phyloP scores from a whole-genome alignment of 768 basidiomycete genomes.

The Phanerochaete carnosa region DNA sequence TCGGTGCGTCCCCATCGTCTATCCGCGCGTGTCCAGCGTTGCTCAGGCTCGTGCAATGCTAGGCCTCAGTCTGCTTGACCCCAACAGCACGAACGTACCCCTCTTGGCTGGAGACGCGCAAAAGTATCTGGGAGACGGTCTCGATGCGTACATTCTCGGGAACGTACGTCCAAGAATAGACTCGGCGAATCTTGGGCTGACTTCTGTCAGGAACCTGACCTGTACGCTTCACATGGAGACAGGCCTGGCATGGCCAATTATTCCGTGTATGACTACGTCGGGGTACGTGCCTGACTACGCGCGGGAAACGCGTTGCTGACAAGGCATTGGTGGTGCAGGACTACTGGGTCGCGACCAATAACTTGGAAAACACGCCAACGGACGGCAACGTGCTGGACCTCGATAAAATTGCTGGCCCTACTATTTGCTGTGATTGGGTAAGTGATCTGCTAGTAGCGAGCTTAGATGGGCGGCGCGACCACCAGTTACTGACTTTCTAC shows the following conservation, averaged over 20 bases:
- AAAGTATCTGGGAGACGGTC: constrained; percentile 32
- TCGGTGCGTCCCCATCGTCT: constrained; percentile 24
- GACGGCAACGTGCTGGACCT: constrained; percentile 35
- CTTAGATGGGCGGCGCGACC: not conserved
- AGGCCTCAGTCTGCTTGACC: constrained; percentile 43
- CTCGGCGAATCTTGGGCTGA: not conserved
- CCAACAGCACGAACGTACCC: constrained; percentile 33
- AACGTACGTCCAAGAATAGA: constrained; percentile 33
- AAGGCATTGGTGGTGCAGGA: constrained; percentile 36
- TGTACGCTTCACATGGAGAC: constrained; percentile 44
- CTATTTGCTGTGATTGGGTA: constrained; percentile 52
- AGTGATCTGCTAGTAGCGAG: constrained; percentile 8
- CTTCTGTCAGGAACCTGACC: constrained; percentile 52
- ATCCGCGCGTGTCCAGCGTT: not conserved
- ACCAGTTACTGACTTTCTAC: not conserved
- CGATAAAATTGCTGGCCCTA: constrained; percentile 45
- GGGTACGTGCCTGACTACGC: constrained; percentile 26
- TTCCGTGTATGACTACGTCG: constrained; percentile 42
- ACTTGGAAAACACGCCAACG: constrained; percentile 33
- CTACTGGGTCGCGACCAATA: constrained; percentile 33
- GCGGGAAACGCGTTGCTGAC: not conserved
- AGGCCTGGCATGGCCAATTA: constrained; percentile 44
- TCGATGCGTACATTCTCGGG: constrained; percentile 47
- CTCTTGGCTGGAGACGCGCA: constrained; percentile 33
- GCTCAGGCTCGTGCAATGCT: not conserved